Evolutionary conservation across 2,329 filamentous ascomycete genomes (phyloP), one percentile per base, ranked within the genome.

Genomic region (Talaromyces albobiverticillius): DNA sequence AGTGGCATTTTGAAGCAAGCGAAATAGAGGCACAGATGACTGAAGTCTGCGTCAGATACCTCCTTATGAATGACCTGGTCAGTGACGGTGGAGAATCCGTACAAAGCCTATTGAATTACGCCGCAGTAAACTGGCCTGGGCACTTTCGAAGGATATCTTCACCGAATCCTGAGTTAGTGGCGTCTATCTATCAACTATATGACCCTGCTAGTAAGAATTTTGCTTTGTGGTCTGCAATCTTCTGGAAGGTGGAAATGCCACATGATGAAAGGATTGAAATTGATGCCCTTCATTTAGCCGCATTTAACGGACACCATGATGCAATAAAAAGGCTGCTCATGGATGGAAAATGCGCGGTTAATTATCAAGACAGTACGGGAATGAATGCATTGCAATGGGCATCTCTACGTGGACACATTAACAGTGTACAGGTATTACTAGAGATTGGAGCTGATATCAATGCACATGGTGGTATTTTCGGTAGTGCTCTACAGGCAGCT

Each of bases 401-500:
- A 40, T 53, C 20, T 46, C 16, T 20, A 20, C 34, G 29, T 8
- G 45, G 34, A 42, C 16, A 42, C 41, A 2, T 29, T 51, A 13
- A 42, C 2, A 42, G 31, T 51, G 29, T 48, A 14, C 26, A 48
- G 29, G 7, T 18, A 36, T 18, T 51, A 20, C 18, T 51, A 14
- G 40, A 9, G 9, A 51, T 18, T 14, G 23, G 18, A 38, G 42
- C 34, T 22, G 20, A 50, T 25, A 22, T 51, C 34, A 51, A 53
- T 53, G 25, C 31, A 20, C 25, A 53, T 11, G 16, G 29, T 53
- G 40, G 20, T 20, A 8, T 9, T 4, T 55, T 50, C 32, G 56
- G 47, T 20, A 56, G 31, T 45, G 32, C 56, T 34, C 56, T 56
- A 2, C 41, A 53, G 26, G 56, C 52, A 38, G 52, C 49, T 46